Percentiles rank a stretch among this genome's conserved stretches.
Conservation (phyloP, 176 grass and related monocot genomes). For the Bonia amplexicaulis region DNA sequence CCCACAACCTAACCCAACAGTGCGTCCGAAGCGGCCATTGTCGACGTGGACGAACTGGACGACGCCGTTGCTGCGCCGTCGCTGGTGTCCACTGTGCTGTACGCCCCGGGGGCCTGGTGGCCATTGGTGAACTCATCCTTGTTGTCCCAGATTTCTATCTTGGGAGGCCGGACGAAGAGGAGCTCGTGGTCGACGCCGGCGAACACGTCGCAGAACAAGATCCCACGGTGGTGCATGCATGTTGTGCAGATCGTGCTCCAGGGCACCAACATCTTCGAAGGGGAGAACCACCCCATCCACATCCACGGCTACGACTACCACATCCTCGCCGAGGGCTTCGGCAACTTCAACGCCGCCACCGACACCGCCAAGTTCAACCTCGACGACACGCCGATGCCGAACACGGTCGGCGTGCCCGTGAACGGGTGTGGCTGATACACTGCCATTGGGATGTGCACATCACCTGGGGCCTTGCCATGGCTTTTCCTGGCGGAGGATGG, state of each 20-base stretch:
- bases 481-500: conserved; percentile 84
- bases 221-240: no score
- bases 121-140: no score
- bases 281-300: conserved; percentile 94
- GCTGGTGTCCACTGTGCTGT: no score
- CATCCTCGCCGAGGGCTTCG: conserved; percentile 69
- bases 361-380: conserved; percentile 73
- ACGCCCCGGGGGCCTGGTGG: no score
- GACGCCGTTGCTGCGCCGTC: no score
- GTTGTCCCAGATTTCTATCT: no score
- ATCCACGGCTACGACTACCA: conserved; percentile 88
- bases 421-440: conserved; percentile 87
- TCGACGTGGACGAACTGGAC: no score
- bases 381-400: conserved; percentile 67
- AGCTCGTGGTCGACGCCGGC: no score
- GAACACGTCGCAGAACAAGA: no score
- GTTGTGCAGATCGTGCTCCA: conserved; percentile 78
- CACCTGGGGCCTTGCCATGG: conserved; percentile 94
- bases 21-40: no score
- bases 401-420: conserved; percentile 63
- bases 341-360: conserved; percentile 58
- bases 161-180: no score
- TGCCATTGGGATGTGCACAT: conserved; percentile 92
- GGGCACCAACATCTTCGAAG: conserved; percentile 81
- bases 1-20: no score